phyloP scores from a whole-genome alignment of 495 filamentous ascomycete species.

The Lepraria neglecta region DNA sequence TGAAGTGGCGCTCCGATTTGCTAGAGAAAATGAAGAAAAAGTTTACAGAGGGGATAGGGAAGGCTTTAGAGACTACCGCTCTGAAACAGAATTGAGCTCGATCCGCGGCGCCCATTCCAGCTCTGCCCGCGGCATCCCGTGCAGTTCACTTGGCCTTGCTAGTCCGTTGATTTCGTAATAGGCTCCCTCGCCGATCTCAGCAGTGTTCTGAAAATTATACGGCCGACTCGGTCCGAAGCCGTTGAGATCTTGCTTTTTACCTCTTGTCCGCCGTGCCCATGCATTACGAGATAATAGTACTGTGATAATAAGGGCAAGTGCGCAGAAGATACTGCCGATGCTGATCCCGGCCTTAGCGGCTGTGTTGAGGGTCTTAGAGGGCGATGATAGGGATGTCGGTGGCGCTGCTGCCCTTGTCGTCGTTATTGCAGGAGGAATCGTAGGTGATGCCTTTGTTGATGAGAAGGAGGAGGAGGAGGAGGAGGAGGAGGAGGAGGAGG shows the following conservation, averaged over 20 bases:
- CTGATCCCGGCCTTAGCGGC: conserved; percentile 17
- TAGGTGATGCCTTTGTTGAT: background rate
- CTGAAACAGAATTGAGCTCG: background rate
- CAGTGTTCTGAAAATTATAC: background rate
- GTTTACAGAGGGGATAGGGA: too few species aligned
- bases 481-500: background rate
- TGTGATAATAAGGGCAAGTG: conserved; percentile 1
- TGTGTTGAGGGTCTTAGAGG: conserved; percentile 1
- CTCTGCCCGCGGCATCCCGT: conserved; percentile 10
- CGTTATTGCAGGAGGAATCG: background rate
- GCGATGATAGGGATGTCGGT: background rate
- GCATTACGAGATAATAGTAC: conserved; percentile 6
- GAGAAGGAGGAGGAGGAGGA: background rate
- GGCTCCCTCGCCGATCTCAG: conserved; percentile 7
- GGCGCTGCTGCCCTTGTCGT: background rate
- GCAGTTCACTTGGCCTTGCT: conserved; percentile 1
- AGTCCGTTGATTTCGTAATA: conserved; percentile 10
- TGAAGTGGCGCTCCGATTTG: too few species aligned
- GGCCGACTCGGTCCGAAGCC: background rate
- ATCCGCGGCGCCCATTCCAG: background rate
- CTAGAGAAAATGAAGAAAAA: too few species aligned
- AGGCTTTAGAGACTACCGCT: too few species aligned
- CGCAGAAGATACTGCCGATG: conserved; percentile 13
- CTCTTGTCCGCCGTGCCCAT: conserved; percentile 1
- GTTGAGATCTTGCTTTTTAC: background rate